A percentile compares a stretch with the other conserved stretches of the same genome.
Conservation (phyloP, 768 basidiomycete genomes). For the Infundibulicybe gibba region DNA sequence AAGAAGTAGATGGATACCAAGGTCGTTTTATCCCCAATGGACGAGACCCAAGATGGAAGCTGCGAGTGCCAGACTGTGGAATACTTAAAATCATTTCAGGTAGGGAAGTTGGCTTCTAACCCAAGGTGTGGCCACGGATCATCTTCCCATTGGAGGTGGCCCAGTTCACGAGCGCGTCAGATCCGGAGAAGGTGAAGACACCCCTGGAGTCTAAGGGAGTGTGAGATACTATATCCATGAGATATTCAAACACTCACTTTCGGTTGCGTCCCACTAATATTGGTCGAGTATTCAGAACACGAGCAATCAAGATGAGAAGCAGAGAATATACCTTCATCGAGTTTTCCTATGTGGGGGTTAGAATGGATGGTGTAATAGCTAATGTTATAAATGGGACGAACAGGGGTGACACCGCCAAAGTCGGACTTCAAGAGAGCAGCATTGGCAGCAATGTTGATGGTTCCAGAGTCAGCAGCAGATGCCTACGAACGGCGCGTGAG, state of each 20-base stretch:
- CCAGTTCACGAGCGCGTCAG: conserved; percentile 36
- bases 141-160: conserved; percentile 34
- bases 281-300: background rate
- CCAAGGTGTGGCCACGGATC: conserved; percentile 36
- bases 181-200: conserved; percentile 26
- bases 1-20: conserved; percentile 19
- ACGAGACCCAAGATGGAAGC: conserved; percentile 33
- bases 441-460: conserved; percentile 15
- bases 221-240: background rate
- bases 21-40: conserved; percentile 30
- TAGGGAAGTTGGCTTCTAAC: conserved; percentile 12
- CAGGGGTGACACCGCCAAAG: conserved; percentile 35
- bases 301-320: background rate
- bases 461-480: conserved; percentile 17
- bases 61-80: conserved; percentile 25
- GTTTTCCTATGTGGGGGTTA: conserved; percentile 24
- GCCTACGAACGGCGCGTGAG: conserved; percentile 8
- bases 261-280: conserved; percentile 34
- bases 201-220: conserved; percentile 21
- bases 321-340: conserved; percentile 36
- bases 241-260: conserved; percentile 22
- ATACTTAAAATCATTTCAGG: background rate
- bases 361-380: background rate
- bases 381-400: conserved; percentile 4
- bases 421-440: conserved; percentile 25